A percentile compares a stretch with the other conserved stretches of the same genome.
Conservation (phyloP, 2,329 filamentous ascomycete genomes). For the Decorospora gaudefroyi region DNA sequence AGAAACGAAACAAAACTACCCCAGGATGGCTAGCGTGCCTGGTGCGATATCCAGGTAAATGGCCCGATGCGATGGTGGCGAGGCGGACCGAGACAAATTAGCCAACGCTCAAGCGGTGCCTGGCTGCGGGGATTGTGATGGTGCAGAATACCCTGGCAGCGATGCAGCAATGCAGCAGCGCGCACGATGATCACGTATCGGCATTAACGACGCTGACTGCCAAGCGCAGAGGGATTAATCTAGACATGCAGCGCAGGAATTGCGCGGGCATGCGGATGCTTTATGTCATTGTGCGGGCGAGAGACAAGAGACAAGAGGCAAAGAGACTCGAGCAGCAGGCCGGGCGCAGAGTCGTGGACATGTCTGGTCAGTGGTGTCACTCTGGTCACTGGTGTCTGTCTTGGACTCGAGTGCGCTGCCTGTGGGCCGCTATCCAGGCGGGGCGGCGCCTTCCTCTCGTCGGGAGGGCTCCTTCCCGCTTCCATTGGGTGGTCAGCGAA, state of each 20-base stretch:
- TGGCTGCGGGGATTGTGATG: constrained; percentile 18
- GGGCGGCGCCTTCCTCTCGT: constrained; percentile 28
- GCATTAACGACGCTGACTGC: constrained; percentile 22
- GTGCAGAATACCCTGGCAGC: constrained; percentile 14
- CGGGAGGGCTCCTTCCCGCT: constrained; percentile 19
- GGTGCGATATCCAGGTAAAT: constrained; percentile 24
- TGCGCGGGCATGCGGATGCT: constrained; percentile 19
- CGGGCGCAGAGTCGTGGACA: constrained; percentile 2
- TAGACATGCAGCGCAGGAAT: constrained; percentile 16
- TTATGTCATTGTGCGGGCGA: constrained; percentile 14
- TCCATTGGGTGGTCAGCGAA: constrained; percentile 24
- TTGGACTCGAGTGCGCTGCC: constrained; percentile 21
- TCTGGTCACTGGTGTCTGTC: constrained; percentile 12
- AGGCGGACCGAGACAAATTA: constrained; percentile 25
- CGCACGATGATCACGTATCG: constrained; percentile 19
- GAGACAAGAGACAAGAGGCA: neutral
- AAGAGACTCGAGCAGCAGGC: constrained; percentile 9
- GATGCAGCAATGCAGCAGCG: constrained; percentile 22
- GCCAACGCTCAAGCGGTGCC: constrained; percentile 26
- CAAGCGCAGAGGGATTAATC: constrained; percentile 16
- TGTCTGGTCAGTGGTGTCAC: neutral
- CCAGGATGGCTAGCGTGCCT: constrained; percentile 17
- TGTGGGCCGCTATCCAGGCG: constrained; percentile 19
- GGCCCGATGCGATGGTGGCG: constrained; percentile 13
- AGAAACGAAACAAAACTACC: constrained; percentile 33